Evolutionary conservation across 805 yeast genomes (phyloP).

Genomic region (Candida takata): DNA sequence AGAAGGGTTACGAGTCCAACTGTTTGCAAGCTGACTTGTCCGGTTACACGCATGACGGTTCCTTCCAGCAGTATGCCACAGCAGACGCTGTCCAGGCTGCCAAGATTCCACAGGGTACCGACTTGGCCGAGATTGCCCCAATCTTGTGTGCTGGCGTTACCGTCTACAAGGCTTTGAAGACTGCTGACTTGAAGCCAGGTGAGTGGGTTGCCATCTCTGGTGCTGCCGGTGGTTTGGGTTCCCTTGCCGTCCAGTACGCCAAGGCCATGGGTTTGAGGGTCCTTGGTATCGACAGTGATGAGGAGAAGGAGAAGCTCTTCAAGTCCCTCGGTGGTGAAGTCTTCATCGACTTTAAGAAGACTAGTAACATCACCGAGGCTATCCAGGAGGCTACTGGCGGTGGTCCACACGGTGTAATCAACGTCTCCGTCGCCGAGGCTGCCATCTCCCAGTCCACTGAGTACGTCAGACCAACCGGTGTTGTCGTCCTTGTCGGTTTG

Average conservation of each 20-base stretch:
- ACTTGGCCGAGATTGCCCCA: slow-evolving; percentile 72
- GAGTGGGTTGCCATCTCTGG: slow-evolving; percentile 75
- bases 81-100: slow-evolving; percentile 89
- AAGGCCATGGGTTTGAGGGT: slow-evolving; percentile 72
- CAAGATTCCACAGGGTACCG: slow-evolving; percentile 63
- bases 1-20: slow-evolving; percentile 58
- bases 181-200: slow-evolving; percentile 62
- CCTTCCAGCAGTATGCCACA: slow-evolving; percentile 86
- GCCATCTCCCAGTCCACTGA: slow-evolving; percentile 58
- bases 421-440: slow-evolving; percentile 65
- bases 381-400: slow-evolving; percentile 55
- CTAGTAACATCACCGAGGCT: slow-evolving; percentile 48
- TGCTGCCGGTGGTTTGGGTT: slow-evolving; percentile 77
- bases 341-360: slow-evolving; percentile 51
- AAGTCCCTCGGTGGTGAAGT: slow-evolving; percentile 59
- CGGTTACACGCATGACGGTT: slow-evolving; percentile 86
- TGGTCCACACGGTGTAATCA: slow-evolving; percentile 72
- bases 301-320: slow-evolving; percentile 47
- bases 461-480: slow-evolving; percentile 60
- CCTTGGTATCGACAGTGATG: slow-evolving; percentile 67
- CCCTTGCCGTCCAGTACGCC: slow-evolving; percentile 69
- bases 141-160: slow-evolving; percentile 89
- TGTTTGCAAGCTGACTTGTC: slow-evolving; percentile 67
- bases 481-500: slow-evolving; percentile 66
- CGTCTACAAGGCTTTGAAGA: slow-evolving; percentile 83